Evolutionary conservation across 208 protist species (phyloP).

Genomic region (Trypanosoma vivax): DNA sequence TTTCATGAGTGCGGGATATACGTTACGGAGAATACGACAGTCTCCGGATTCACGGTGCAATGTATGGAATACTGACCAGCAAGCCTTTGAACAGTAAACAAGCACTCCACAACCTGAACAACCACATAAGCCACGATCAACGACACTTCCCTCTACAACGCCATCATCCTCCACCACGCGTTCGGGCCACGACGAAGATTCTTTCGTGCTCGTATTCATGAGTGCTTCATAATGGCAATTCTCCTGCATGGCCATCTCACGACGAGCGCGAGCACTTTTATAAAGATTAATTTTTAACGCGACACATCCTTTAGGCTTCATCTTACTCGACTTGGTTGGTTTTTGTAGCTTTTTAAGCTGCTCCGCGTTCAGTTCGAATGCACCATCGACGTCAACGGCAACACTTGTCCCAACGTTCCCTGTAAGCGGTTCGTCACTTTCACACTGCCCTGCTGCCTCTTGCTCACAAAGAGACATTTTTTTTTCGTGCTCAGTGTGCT

Average conservation of each 20-base stretch:
- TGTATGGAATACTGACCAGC: slow-evolving; percentile 27
- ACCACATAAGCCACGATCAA: slow-evolving; percentile 24
- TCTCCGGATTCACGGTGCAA: slow-evolving; percentile 36
- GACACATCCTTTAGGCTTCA: slow-evolving; percentile 39
- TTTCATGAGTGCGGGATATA: slow-evolving; percentile 54
- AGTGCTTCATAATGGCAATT: slow-evolving; percentile 3
- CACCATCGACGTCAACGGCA: background rate
- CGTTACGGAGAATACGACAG: slow-evolving; percentile 37
- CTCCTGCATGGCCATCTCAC: slow-evolving; percentile 23
- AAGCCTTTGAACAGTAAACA: slow-evolving; percentile 48
- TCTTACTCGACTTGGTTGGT: slow-evolving; percentile 39
- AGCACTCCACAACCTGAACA: slow-evolving; percentile 53
- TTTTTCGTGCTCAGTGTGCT: slow-evolving; percentile 16
- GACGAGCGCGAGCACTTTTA: slow-evolving; percentile 24
- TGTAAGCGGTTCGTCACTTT: too few species aligned
- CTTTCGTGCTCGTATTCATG: background rate
- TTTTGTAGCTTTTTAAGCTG: slow-evolving; percentile 33
- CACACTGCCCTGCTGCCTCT: background rate
- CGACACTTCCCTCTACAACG: slow-evolving; percentile 9
- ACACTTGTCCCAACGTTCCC: background rate
- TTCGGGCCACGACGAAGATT: slow-evolving; percentile 11
- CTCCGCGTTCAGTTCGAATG: slow-evolving; percentile 1
- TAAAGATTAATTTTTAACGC: slow-evolving; percentile 31
- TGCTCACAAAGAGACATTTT: slow-evolving; percentile 20
- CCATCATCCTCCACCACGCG: slow-evolving; percentile 8